phyloP scores from a whole-genome alignment of 2,329 filamentous ascomycete species.

The Trichothecium sympodiale region DNA sequence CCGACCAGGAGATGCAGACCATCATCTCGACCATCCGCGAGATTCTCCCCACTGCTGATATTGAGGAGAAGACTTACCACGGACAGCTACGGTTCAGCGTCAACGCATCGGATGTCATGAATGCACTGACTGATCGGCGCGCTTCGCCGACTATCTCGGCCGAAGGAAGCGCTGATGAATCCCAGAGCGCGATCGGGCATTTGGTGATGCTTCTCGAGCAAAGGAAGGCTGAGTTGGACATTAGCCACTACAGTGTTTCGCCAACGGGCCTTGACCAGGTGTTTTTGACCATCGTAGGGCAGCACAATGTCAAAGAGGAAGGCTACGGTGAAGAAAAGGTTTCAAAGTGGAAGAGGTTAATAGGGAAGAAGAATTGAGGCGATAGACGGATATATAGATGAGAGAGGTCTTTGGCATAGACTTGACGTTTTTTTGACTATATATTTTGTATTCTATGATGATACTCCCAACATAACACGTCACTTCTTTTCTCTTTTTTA shows the following conservation, averaged over 20 bases:
- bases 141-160: too few species aligned
- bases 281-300: conserved; percentile 70
- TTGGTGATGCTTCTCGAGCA: conserved; percentile 62
- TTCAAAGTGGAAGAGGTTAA: conserved; percentile 3
- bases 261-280: conserved; percentile 83
- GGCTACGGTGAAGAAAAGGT: conserved; percentile 30
- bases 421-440: too few species aligned
- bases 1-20: conserved; percentile 48
- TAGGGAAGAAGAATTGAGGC: too few species aligned
- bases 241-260: conserved; percentile 72
- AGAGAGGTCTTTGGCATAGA: too few species aligned
- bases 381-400: too few species aligned
- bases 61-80: conserved; percentile 48
- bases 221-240: conserved; percentile 50
- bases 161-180: too few species aligned
- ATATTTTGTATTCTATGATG: too few species aligned
- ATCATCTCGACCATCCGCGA: conserved; percentile 53
- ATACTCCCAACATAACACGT: too few species aligned
- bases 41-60: conserved; percentile 47
- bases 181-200: conserved; percentile 43
- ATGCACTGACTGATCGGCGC: too few species aligned
- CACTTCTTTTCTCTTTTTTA: too few species aligned
- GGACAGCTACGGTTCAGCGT: conserved; percentile 16
- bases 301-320: conserved; percentile 71
- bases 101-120: conserved; percentile 7